These are phyloP conservation scores for Chlorella sp. DNA, from an alignment of 139 green algal genomes.

Conservation along the genomic window DNA sequence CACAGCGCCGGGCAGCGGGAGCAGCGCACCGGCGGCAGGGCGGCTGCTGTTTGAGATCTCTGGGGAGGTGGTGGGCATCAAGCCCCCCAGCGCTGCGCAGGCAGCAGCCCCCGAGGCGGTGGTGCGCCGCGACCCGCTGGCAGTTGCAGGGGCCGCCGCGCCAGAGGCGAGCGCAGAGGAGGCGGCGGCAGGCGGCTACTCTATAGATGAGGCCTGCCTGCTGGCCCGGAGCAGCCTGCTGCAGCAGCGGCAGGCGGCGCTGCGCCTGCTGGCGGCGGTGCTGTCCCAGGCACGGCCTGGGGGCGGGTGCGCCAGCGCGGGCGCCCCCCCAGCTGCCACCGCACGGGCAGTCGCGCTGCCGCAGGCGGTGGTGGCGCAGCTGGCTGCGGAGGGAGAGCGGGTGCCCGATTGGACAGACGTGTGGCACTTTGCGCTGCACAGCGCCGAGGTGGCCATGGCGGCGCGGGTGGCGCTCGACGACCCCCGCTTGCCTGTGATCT, in stretches of 20 bases:
- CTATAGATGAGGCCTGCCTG: conserved; percentile 54
- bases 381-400: neutral
- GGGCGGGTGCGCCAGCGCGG: conserved; percentile 24
- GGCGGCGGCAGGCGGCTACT: conserved; percentile 50
- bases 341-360: neutral
- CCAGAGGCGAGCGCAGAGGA: neutral
- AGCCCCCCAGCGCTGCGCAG: neutral
- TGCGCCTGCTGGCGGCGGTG: conserved; percentile 54
- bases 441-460: conserved; percentile 46
- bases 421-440: conserved; percentile 55
- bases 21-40: neutral
- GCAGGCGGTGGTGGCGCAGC: neutral
- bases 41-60: conserved; percentile 28
- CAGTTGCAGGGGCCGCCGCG: neutral
- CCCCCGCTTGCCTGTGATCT: conserved; percentile 30
- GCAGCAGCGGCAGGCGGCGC: conserved; percentile 53
- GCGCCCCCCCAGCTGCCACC: neutral
- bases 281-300: no score
- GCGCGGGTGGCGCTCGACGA: conserved; percentile 69
- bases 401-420: conserved; percentile 48
- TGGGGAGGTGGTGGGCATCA: conserved; percentile 10
- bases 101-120: neutral
- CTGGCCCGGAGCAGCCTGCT: conserved; percentile 54
- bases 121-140: neutral
- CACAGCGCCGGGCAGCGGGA: neutral